Percentiles rank a stretch among this genome's conserved stretches.
These are phyloP conservation scores for Simplicillium aogashimaense DNA, from an alignment of 2,329 filamentous ascomycete species.

Conservation along the genomic window DNA sequence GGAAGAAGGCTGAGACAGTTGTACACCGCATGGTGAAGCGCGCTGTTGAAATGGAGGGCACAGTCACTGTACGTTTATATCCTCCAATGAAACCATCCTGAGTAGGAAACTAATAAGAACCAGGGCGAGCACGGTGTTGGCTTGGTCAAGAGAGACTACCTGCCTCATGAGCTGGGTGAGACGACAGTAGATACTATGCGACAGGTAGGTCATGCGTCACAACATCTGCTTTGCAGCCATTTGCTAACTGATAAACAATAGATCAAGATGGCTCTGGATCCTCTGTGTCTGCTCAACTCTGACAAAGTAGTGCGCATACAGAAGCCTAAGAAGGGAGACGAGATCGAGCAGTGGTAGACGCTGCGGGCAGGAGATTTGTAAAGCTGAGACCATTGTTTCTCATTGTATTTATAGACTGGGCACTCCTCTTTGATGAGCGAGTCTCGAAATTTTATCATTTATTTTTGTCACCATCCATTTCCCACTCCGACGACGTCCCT, in stretches of 20 bases:
- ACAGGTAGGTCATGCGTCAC: conserved; percentile 37
- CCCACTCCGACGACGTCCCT: too few species aligned
- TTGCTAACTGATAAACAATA: conserved; percentile 18
- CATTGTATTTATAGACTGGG: too few species aligned
- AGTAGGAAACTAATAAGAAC: conserved; percentile 2
- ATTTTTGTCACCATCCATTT: too few species aligned
- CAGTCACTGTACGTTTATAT: conserved; percentile 50
- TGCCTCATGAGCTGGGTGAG: conserved; percentile 67
- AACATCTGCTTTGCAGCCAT: conserved; percentile 14
- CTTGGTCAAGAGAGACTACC: conserved; percentile 75
- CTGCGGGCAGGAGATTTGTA: too few species aligned
- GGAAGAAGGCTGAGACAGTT: conserved; percentile 55
- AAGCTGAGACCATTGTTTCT: background rate
- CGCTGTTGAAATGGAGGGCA: conserved; percentile 76
- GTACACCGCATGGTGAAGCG: conserved; percentile 81
- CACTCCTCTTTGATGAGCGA: too few species aligned
- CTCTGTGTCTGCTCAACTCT: conserved; percentile 58
- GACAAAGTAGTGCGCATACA: conserved; percentile 60
- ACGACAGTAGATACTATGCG: conserved; percentile 74
- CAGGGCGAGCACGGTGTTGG: conserved; percentile 79
- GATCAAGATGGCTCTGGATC: conserved; percentile 76
- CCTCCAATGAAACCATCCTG: background rate
- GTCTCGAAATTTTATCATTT: too few species aligned
- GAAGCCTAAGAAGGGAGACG: conserved; percentile 26
- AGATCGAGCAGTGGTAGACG: conserved; percentile 37